phyloP scores from a whole-genome alignment of 2,329 filamentous ascomycete genomes.

The Nemania diffusa region DNA sequence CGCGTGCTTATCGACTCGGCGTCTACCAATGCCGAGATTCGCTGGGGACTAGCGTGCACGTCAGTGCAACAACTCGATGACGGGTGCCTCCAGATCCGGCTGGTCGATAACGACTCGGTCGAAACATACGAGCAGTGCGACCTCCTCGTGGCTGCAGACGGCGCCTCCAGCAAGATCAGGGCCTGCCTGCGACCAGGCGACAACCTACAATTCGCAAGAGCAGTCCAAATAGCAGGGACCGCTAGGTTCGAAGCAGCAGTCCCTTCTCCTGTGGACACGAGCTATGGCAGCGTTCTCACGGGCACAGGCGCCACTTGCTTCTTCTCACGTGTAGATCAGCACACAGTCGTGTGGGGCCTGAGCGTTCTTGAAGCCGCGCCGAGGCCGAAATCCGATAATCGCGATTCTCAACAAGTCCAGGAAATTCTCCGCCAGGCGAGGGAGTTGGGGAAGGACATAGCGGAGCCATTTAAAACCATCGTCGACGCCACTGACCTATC shows the following conservation, averaged over 20 bases:
- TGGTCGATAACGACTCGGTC: slow-evolving; percentile 41
- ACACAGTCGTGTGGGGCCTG: slow-evolving; percentile 56
- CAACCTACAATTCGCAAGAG: slow-evolving; percentile 53
- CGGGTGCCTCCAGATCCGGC: slow-evolving; percentile 35
- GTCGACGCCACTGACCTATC: slow-evolving; percentile 53
- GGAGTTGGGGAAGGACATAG: slow-evolving; percentile 50
- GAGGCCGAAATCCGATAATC: slow-evolving; percentile 29
- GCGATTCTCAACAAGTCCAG: slow-evolving; percentile 38
- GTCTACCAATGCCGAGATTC: slow-evolving; percentile 13
- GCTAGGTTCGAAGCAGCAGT: slow-evolving; percentile 51
- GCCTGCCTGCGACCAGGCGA: slow-evolving; percentile 53
- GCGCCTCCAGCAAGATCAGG: slow-evolving; percentile 56
- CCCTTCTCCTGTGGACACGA: slow-evolving; percentile 49
- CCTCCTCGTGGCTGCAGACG: slow-evolving; percentile 59
- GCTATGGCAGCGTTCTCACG: slow-evolving; percentile 56
- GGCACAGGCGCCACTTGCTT: slow-evolving; percentile 56
- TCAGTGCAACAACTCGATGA: slow-evolving; percentile 32
- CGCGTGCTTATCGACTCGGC: slow-evolving; percentile 49
- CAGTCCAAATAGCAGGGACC: slow-evolving; percentile 53
- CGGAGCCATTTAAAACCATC: slow-evolving; percentile 54
- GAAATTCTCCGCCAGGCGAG: slow-evolving; percentile 49
- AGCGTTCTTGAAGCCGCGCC: slow-evolving; percentile 47
- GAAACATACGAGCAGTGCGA: slow-evolving; percentile 50
- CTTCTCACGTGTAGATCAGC: slow-evolving; percentile 56
- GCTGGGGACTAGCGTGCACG: slow-evolving; percentile 32